Percentiles rank a stretch among this genome's conserved stretches.
phyloP scores from a whole-genome alignment of 1,284 basidiomycete species.

The Ustilago loliicola region DNA sequence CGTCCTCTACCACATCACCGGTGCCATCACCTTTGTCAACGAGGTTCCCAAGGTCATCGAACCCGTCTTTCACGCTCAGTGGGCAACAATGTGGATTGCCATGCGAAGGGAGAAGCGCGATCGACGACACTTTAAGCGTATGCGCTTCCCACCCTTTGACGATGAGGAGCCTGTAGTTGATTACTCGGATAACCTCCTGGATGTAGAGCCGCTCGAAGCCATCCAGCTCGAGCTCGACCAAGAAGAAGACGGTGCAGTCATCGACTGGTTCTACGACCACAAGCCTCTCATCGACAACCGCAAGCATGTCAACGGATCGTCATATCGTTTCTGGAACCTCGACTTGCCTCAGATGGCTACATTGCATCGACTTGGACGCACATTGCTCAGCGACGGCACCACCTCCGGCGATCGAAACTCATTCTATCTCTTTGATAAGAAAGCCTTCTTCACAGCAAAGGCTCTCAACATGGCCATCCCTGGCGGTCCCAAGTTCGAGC shows the following conservation, averaged over 20 bases:
- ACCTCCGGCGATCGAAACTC: conserved; percentile 85
- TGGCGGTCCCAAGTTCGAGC: conserved; percentile 91
- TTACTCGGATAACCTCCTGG: conserved; percentile 87
- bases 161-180: conserved; percentile 86
- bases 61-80: conserved; percentile 98
- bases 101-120: conserved; percentile 99
- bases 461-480: conserved; percentile 96
- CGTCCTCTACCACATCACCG: conserved; percentile 80
- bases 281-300: conserved; percentile 89
- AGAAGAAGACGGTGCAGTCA: conserved; percentile 92
- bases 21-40: conserved; percentile 99
- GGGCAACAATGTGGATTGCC: conserved; percentile 99
- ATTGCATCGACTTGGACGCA: conserved; percentile 93
- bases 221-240: conserved; percentile 96
- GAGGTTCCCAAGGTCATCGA: conserved; percentile 96
- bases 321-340: conserved; percentile 93
- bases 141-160: conserved; percentile 99
- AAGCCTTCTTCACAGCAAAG: conserved; percentile 98
- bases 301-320: conserved; percentile 85
- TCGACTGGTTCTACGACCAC: conserved; percentile 99
- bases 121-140: conserved; percentile 98
- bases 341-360: conserved; percentile 95
- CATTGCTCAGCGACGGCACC: conserved; percentile 86
- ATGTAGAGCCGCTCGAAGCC: conserved; percentile 96
- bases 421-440: conserved; percentile 93